A percentile compares a stretch with the other conserved stretches of the same genome.
Evolutionary conservation across 192 early-diverging fungal species (phyloP).

Genomic region (Backusella tuberculispora): DNA sequence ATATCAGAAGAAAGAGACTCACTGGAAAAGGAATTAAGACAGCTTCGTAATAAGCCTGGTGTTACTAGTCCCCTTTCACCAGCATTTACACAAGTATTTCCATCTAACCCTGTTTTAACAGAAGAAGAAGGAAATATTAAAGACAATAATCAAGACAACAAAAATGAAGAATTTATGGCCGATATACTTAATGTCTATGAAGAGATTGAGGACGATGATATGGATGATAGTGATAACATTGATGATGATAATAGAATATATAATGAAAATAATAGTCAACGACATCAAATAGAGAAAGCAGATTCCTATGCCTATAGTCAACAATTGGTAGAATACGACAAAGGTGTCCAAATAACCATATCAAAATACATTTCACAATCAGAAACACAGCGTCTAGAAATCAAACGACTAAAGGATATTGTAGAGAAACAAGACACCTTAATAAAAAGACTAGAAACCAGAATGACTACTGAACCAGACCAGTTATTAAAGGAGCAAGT

Average conservation of each 20-base stretch:
- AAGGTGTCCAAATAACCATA: constrained; percentile 28
- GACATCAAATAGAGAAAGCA: background rate
- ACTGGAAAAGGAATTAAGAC: constrained; percentile 26
- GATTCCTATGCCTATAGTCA: background rate
- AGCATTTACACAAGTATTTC: constrained; percentile 11
- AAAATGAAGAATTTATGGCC: constrained; percentile 21
- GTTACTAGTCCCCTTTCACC: constrained; percentile 7
- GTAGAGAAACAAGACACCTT: constrained; percentile 34
- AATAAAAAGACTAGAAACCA: constrained; percentile 24
- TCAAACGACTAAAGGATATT: constrained; percentile 13
- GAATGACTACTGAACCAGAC: background rate
- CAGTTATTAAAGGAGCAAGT: constrained; percentile 29
- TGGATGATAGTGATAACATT: background rate
- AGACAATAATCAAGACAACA: background rate
- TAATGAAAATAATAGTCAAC: background rate
- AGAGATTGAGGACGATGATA: background rate
- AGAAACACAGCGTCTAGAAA: constrained; percentile 27
- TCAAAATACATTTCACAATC: constrained; percentile 30
- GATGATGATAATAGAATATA: background rate
- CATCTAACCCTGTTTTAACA: background rate
- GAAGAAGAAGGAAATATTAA: constrained; percentile 2
- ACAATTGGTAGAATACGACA: constrained; percentile 19
- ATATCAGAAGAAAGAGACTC: constrained; percentile 32
- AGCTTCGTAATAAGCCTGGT: background rate
- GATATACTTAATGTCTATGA: constrained; percentile 35